Percentiles rank a stretch among this genome's conserved stretches.
Conservation (phyloP, 2,329 filamentous ascomycete species). For the Aureobasidium uvarum region DNA sequence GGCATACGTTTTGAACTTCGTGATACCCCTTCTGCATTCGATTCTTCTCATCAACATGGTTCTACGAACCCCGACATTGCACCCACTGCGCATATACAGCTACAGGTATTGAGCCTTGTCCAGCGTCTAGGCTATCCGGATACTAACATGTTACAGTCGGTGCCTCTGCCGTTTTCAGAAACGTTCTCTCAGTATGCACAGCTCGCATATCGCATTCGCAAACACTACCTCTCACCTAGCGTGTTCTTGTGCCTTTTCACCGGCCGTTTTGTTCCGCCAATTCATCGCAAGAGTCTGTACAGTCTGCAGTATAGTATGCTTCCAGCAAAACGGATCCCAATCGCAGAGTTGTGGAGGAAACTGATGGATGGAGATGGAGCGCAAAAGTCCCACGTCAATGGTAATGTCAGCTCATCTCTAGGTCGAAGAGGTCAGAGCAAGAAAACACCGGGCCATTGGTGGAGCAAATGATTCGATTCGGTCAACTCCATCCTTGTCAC, state of each 20-base stretch:
- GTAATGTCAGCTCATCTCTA: not conserved
- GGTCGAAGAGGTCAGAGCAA: slow-evolving; percentile 22
- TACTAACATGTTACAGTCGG: slow-evolving; percentile 58
- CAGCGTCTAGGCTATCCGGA: not conserved
- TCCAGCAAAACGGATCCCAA: slow-evolving; percentile 73
- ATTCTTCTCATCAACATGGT: slow-evolving; percentile 7
- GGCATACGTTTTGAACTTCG: slow-evolving; percentile 89
- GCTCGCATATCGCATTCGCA: slow-evolving; percentile 84
- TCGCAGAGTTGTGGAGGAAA: slow-evolving; percentile 77
- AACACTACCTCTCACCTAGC: slow-evolving; percentile 87
- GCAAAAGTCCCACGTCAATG: slow-evolving; percentile 8
- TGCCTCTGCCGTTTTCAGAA: slow-evolving; percentile 82
- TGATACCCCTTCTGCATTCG: slow-evolving; percentile 58
- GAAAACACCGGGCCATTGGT: slow-evolving; percentile 24
- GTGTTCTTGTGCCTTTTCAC: slow-evolving; percentile 87
- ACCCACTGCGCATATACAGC: slow-evolving; percentile 76
- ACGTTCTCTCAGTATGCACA: slow-evolving; percentile 99
- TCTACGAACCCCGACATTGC: slow-evolving; percentile 37
- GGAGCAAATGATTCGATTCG: slow-evolving; percentile 20
- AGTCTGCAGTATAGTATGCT: slow-evolving; percentile 98
- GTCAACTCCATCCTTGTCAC: not conserved
- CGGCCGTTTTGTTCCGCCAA: slow-evolving; percentile 89
- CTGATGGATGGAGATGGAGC: slow-evolving; percentile 19
- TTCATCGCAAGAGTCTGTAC: slow-evolving; percentile 91
- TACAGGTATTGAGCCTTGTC: slow-evolving; percentile 63